Base-by-base conservation (phyloP, 2,329 filamentous ascomycete species). In the Phaeosphaeriaceae sp. region DNA sequence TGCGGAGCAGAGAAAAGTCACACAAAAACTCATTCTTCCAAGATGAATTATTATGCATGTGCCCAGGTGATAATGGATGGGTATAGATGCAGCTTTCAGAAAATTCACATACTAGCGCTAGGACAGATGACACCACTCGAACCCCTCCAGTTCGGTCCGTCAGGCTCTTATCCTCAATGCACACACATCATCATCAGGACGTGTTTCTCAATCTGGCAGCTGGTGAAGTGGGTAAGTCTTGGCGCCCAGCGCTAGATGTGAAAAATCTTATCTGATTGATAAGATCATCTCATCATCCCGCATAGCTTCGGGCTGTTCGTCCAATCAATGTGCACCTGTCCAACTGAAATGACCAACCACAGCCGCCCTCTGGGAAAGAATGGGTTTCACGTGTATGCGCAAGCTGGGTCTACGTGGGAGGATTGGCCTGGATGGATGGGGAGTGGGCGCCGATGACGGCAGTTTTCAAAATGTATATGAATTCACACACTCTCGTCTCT, bases 231-330 rank as follows among this genome's bases (percentile, higher is more conserved):
- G 23, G 23, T 26, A 26, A 9, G 23, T 21, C 49, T 57, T 56
- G 50, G 54, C 58, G 52, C 54, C 48, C 26, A 52, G 49, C 11
- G 26, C 6, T 8, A 18, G 18, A 33, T 20, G 42, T 44, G 43
- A 38, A 50, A 52, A 54, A 46, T 58, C 58, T 63, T 61, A 65
- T 65, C 61, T 52, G 58, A 60, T 60, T 58, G 60, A 63, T 65
- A 60, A 65, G 51, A 60, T 62, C 45, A 58, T 58, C 52, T 54
- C 40, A 51, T 58, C 47, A 55, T 46, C 32, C 21, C 20, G 4
- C 33, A 34, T 23, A 6, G 28, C 32, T 20, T 28, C 30, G 35
- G 11, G 12, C 35, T 29, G 16, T 39, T 26, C 39, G 16, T 21
- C 52, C 45, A 52, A 45, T 49, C 8, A 28, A 13, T n/a, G 23